Evolutionary conservation across 495 filamentous ascomycete species (phyloP), one percentile per base, ranked within the genome.

Genomic region (Penicillium argentinense): DNA sequence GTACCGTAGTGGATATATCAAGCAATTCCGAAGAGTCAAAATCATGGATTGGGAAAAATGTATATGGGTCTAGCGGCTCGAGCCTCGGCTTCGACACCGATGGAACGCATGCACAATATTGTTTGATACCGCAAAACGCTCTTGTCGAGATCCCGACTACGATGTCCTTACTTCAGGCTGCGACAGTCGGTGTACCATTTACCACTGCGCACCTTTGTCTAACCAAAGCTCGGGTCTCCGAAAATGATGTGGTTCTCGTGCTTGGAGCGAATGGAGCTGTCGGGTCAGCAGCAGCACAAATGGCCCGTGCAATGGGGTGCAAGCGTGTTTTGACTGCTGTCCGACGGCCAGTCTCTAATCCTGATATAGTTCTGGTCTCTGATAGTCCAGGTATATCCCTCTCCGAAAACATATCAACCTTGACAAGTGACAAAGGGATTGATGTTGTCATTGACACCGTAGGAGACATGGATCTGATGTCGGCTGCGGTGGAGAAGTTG

Each of bases 241-340:
- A 28, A 9, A 27, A 43, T 24, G 52, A 59, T 27, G 22, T 45
- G 4, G 52, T 59, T 3, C 45, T 59, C 13, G 42, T 59, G 0
- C 38, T 59, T 11, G 56, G 56, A 5, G 38, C 56, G 6, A 59
- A 17, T 21, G 56, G 52, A 11, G 52, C 56, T n/a, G 56, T 59
- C 1, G 56, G 56, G 1, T 49, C 52, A 12, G 38, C 56, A 9
- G 48, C 24, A 2, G 42, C 47, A 16, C 56, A 59, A 21, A 55
- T 59, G 27, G 56, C 51, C 1, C 19, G 22, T 9, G 51, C 48
- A 19, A 50, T 56, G 38, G 56, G 56, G 22, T 53, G 50, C 21
- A 55, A 44, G 19, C 37, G 27, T 6, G 52, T 59, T 4, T 40
- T 59, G 21, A 59, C 40, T 11, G 56, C 51, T 6, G 48, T 48